Conservation (phyloP, 768 basidiomycete species). For the Candolleomyces eurysporus region DNA sequence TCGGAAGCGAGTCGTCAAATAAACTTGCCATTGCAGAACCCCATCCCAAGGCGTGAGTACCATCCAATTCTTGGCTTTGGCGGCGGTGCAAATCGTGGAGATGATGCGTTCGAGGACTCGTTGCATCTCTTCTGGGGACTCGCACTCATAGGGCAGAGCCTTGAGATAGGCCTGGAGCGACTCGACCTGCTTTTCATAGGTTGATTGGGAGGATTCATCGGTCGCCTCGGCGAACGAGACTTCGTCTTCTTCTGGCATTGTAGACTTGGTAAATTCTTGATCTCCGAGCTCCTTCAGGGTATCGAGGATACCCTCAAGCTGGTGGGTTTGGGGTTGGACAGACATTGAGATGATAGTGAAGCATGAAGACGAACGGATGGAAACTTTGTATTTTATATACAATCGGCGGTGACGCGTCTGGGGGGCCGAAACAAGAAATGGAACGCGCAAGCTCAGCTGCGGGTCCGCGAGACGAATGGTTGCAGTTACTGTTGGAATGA, state of each 20-base stretch:
- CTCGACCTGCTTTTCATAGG: constrained; percentile 56
- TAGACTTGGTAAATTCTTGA: no score
- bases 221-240: constrained; percentile 41
- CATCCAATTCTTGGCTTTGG: constrained; percentile 75
- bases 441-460: constrained; percentile 23
- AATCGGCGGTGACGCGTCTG: constrained; percentile 23
- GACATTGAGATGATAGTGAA: background rate
- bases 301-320: no score
- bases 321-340: background rate
- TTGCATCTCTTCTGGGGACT: constrained; percentile 71
- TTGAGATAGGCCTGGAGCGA: constrained; percentile 65
- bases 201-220: constrained; percentile 36
- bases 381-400: background rate
- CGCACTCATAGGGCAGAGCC: constrained; percentile 71
- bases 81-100: constrained; percentile 64
- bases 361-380: background rate
- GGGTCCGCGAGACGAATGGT: background rate
- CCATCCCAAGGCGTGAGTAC: constrained; percentile 77
- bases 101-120: constrained; percentile 66
- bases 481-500: background rate
- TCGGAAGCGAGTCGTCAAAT: background rate
- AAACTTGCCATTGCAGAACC: constrained; percentile 69
- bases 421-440: constrained; percentile 8
- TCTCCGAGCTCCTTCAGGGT: no score
- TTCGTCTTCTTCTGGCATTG: constrained; percentile 59